These are phyloP conservation scores for Lasiodiplodia hormozganensis DNA, from an alignment of 2,329 filamentous ascomycete genomes.

Conservation along the genomic window DNA sequence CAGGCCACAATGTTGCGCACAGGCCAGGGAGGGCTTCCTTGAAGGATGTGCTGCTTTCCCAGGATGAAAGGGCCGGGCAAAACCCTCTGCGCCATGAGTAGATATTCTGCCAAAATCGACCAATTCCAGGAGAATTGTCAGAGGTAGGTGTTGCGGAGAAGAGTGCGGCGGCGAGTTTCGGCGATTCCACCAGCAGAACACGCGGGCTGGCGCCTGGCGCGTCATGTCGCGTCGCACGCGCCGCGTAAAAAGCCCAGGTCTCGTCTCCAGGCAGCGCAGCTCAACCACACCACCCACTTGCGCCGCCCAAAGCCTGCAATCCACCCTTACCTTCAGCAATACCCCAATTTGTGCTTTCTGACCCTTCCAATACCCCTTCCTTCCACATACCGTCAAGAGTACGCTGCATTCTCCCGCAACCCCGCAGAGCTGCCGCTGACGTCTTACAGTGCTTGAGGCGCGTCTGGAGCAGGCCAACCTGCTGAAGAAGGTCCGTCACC, in stretches of 20 bases:
- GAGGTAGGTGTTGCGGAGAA: background rate
- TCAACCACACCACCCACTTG: slow-evolving; percentile 10
- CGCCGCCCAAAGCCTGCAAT: slow-evolving; percentile 5
- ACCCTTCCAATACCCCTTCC: background rate
- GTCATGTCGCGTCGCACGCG: slow-evolving; percentile 21
- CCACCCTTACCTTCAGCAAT: slow-evolving; percentile 13
- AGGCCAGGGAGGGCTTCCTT: background rate
- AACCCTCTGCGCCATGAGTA: background rate
- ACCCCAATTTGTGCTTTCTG: slow-evolving; percentile 21
- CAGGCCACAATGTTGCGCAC: background rate
- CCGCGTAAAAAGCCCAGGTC: slow-evolving; percentile 9
- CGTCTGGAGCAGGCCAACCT: slow-evolving; percentile 91
- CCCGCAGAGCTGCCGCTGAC: slow-evolving; percentile 19
- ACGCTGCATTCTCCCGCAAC: background rate
- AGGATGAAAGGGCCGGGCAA: background rate
- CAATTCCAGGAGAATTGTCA: background rate
- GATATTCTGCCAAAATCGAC: background rate
- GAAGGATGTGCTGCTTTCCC: background rate
- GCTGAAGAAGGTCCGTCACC: slow-evolving; percentile 80
- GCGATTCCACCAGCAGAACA: background rate
- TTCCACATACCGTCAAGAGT: slow-evolving; percentile 28
- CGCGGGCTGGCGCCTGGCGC: slow-evolving; percentile 3
- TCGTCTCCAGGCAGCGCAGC: slow-evolving; percentile 8
- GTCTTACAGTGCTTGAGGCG: slow-evolving; percentile 83
- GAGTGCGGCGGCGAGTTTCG: background rate